Percentiles rank a stretch among this genome's conserved stretches.
Evolutionary conservation across 2,329 filamentous ascomycete genomes (phyloP).

Genomic region (Cryphonectria parasitica): DNA sequence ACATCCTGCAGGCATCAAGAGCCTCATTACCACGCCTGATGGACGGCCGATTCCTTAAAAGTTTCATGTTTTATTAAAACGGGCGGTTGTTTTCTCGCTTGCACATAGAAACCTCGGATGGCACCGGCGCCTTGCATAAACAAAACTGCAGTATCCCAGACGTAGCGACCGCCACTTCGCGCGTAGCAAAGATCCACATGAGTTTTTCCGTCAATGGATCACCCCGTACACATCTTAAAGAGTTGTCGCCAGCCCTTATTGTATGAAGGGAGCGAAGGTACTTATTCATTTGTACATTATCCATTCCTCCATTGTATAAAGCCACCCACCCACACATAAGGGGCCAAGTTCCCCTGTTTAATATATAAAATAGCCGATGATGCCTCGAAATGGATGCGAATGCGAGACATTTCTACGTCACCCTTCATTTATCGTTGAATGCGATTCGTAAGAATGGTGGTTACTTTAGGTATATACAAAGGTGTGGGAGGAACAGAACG

Average conservation of each 20-base stretch:
- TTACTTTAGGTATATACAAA: not conserved
- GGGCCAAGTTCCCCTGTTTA: not conserved
- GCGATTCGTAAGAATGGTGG: not conserved
- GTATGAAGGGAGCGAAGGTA: not conserved
- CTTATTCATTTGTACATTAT: not conserved
- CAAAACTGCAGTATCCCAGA: not conserved
- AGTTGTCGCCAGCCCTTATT: not conserved
- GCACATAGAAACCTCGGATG: not conserved
- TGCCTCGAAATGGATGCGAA: not conserved
- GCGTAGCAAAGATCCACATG: not conserved
- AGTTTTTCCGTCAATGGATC: constrained; percentile 7
- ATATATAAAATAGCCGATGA: not conserved
- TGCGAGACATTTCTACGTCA: not conserved
- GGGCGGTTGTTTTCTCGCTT: constrained; percentile 17
- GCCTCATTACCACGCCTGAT: constrained; percentile 13
- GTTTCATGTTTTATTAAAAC: constrained; percentile 22
- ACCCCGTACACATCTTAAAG: not conserved
- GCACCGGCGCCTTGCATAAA: not conserved
- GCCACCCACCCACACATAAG: not conserved
- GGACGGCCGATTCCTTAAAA: constrained; percentile 3
- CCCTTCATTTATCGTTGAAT: not conserved
- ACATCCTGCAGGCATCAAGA: constrained; percentile 10
- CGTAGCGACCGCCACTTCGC: not conserved
- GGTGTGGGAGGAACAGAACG: not conserved
- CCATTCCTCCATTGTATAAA: not conserved